Conservation (phyloP, 768 basidiomycete genomes). For the Mrakia frigida region DNA sequence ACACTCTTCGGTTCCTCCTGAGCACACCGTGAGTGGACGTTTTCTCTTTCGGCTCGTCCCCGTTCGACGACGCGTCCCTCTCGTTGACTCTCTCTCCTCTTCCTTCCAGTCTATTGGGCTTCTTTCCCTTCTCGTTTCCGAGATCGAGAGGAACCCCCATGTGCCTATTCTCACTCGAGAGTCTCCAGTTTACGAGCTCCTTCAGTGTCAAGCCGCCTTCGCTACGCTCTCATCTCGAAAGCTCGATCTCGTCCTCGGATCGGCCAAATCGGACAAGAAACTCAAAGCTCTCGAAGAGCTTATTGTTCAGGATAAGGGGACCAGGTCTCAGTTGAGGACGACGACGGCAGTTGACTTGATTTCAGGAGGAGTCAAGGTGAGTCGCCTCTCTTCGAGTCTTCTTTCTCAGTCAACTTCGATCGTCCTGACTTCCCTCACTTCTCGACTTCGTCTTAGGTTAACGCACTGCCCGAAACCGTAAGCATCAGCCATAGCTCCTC, state of each 20-base stretch:
- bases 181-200: conserved; percentile 56
- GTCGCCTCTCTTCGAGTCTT: not conserved
- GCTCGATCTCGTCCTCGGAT: conserved; percentile 2
- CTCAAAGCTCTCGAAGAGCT: not conserved
- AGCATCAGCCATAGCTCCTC: too few relatives aligned
- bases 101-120: conserved; percentile 37
- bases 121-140: conserved; percentile 39
- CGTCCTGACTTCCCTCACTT: not conserved
- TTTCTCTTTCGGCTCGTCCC: not conserved
- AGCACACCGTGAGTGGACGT: conserved; percentile 35
- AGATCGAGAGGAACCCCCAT: conserved; percentile 37
- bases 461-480: not conserved
- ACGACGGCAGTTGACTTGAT: not conserved
- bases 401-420: too few relatives aligned
- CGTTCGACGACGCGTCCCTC: not conserved
- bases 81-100: not conserved
- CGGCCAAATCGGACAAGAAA: not conserved
- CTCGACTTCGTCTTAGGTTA: not conserved
- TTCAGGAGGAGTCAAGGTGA: not conserved
- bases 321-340: not conserved
- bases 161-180: conserved; percentile 49
- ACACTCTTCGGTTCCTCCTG: conserved; percentile 25
- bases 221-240: not conserved
- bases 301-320: not conserved
- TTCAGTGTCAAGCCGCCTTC: conserved; percentile 66